A percentile compares a stretch with the other conserved stretches of the same genome.
These are phyloP conservation scores for Salix purpurea DNA, from an alignment of 345 rosid species.

Conservation along the genomic window DNA sequence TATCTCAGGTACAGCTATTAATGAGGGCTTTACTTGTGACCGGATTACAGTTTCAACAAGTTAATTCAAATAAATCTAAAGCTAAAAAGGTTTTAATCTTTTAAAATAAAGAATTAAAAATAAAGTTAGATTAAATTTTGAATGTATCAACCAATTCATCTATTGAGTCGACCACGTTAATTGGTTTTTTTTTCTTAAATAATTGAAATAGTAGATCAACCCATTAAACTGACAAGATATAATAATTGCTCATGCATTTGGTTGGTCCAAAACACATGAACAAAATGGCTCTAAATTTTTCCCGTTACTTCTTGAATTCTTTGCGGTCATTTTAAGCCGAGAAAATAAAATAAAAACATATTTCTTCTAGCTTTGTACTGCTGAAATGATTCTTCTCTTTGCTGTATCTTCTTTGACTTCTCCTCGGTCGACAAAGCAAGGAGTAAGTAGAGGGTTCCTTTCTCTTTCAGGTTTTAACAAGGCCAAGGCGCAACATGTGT, in stretches of 20 bases:
- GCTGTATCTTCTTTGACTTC: not conserved
- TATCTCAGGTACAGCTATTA: not conserved
- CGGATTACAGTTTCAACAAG: too few relatives aligned
- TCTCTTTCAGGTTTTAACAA: not conserved
- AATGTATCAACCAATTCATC: too few relatives aligned
- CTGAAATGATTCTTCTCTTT: not conserved
- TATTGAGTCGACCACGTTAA: too few relatives aligned
- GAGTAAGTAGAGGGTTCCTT: not conserved
- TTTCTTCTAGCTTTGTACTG: not conserved
- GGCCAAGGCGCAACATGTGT: not conserved
- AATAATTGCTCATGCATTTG: not conserved
- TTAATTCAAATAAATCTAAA: too few relatives aligned
- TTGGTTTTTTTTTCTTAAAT: too few relatives aligned
- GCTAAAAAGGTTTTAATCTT: too few relatives aligned
- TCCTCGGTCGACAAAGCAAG: not conserved
- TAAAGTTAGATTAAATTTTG: too few relatives aligned
- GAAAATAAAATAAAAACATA: not conserved
- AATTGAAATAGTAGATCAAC: too few relatives aligned
- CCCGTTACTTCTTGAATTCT: not conserved
- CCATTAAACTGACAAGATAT: too few relatives aligned
- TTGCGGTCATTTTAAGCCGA: not conserved
- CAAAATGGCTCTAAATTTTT: not conserved
- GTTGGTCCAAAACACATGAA: not conserved
- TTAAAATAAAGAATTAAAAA: too few relatives aligned
- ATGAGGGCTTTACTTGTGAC: too few relatives aligned